Conservation (phyloP, 352 stramenopile species). For the Heterotrichella gracilis region DNA sequence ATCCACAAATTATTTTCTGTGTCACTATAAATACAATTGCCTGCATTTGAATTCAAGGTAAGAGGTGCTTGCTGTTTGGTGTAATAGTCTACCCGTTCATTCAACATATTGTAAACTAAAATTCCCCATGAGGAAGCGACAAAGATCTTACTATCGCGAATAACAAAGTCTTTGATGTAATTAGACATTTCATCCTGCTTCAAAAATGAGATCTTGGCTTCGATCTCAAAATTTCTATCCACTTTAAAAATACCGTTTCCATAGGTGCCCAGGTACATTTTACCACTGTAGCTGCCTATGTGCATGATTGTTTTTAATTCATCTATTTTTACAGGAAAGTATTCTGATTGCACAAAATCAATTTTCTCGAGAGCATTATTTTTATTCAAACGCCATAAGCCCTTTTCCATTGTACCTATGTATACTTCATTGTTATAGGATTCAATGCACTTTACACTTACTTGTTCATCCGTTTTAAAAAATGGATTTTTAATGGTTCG, state of each 20-base stretch:
- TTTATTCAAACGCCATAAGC: background rate
- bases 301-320: background rate
- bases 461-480: background rate
- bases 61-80: background rate
- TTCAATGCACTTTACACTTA: background rate
- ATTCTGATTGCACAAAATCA: background rate
- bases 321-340: background rate
- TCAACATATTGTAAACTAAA: background rate
- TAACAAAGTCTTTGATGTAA: background rate
- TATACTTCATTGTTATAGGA: background rate
- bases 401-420: background rate
- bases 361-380: background rate
- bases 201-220: background rate
- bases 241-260: background rate
- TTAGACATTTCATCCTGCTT: background rate
- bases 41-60: background rate
- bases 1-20: background rate
- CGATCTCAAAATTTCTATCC: background rate
- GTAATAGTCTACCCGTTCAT: background rate
- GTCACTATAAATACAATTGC: background rate
- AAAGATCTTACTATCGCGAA: conserved; percentile 2
- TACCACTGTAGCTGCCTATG: background rate
- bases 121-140: background rate
- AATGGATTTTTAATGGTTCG: background rate
- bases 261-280: background rate